Evolutionary conservation across 768 basidiomycete species (phyloP).

Genomic region (Naganishia kalamii): DNA sequence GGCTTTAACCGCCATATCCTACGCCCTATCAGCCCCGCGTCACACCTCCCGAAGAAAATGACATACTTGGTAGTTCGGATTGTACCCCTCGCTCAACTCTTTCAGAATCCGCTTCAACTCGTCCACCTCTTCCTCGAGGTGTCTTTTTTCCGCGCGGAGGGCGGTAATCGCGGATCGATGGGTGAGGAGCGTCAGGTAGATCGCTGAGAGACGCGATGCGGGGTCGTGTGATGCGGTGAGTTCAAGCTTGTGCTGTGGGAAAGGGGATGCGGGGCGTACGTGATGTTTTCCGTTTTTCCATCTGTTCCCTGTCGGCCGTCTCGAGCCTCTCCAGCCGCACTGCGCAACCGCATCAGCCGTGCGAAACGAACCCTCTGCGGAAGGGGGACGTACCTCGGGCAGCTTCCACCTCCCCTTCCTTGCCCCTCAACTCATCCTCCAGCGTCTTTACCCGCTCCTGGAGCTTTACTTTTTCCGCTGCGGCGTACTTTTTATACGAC

Average conservation of each 20-base stretch:
- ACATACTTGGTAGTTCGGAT: conserved; percentile 80
- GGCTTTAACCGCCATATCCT: conserved; percentile 94
- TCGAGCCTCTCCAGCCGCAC: conserved; percentile 74
- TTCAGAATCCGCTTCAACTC: conserved; percentile 76
- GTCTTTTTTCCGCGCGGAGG: conserved; percentile 64
- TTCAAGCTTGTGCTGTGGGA: neutral
- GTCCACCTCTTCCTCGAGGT: conserved; percentile 67
- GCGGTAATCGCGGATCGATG: conserved; percentile 72
- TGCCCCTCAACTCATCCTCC: conserved; percentile 56
- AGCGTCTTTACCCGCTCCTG: conserved; percentile 59
- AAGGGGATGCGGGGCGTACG: conserved; percentile 53
- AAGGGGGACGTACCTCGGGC: conserved; percentile 56
- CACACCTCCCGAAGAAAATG: neutral
- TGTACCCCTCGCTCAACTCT: conserved; percentile 74
- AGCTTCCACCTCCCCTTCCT: conserved; percentile 66
- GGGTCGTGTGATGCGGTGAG: neutral
- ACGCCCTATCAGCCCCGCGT: neutral
- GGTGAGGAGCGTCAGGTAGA: conserved; percentile 66
- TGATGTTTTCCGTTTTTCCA: conserved; percentile 78
- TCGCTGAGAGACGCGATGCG: conserved; percentile 52
- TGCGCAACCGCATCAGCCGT: conserved; percentile 38
- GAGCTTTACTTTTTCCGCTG: conserved; percentile 79
- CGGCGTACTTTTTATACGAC: conserved; percentile 77
- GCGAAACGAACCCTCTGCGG: neutral
- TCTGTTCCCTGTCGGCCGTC: conserved; percentile 66